phyloP scores from a whole-genome alignment of 257 asterid species.

The Linderniella brevidens region DNA sequence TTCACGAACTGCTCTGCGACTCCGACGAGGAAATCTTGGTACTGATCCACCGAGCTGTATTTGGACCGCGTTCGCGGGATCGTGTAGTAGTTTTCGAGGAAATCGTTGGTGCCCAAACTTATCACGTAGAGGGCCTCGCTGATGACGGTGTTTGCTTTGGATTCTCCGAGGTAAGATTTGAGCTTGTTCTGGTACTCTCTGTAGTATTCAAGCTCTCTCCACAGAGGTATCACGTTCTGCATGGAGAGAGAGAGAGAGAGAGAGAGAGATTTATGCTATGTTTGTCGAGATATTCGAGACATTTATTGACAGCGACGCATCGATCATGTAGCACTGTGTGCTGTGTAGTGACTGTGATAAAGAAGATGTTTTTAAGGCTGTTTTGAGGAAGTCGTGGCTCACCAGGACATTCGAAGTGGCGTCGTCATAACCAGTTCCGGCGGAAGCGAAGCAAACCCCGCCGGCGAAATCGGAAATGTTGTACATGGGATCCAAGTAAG shows the following conservation, averaged over 20 bases:
- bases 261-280: too few species aligned
- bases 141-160: constrained; percentile 26
- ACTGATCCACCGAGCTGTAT: constrained; percentile 41
- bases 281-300: not conserved
- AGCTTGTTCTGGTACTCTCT: constrained; percentile 48
- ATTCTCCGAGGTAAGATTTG: constrained; percentile 25
- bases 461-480: constrained; percentile 52
- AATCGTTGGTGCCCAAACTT: constrained; percentile 90
- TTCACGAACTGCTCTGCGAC: constrained; percentile 36
- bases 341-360: too few species aligned
- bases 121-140: constrained; percentile 45
- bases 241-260: not conserved
- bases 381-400: constrained; percentile 11
- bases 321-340: too few species aligned
- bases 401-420: constrained; percentile 71
- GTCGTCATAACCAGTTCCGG: constrained; percentile 76
- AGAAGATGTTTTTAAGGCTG: not conserved
- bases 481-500: constrained; percentile 55
- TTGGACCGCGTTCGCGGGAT: constrained; percentile 29
- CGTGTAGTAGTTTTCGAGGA: constrained; percentile 73
- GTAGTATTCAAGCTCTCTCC: constrained; percentile 78
- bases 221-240: constrained; percentile 76
- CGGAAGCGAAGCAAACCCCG: constrained; percentile 90
- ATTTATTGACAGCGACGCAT: too few species aligned
- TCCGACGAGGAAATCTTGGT: constrained; percentile 25